These are phyloP conservation scores for Penicillium manginii DNA, from an alignment of 495 filamentous ascomycete species.

Conservation along the genomic window DNA sequence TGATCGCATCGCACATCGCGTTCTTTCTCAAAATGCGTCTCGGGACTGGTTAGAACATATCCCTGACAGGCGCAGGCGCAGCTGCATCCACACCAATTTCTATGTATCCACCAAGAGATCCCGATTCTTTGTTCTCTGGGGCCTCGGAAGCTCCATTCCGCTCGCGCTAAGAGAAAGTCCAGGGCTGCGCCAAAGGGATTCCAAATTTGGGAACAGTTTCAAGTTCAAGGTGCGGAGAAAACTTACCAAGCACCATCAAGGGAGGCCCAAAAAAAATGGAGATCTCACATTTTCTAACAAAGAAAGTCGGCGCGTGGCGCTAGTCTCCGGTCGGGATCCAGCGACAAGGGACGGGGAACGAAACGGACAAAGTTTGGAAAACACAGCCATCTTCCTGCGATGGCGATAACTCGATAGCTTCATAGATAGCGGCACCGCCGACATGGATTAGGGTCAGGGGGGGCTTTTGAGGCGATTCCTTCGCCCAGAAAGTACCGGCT, in stretches of 20 bases:
- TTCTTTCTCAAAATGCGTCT: not conserved
- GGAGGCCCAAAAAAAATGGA: constrained; percentile 8
- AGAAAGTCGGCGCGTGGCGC: constrained; percentile 16
- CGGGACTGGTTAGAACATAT: not conserved
- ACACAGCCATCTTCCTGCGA: constrained; percentile 6
- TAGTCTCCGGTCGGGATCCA: constrained; percentile 12
- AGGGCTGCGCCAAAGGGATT: not conserved
- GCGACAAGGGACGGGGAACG: not conserved
- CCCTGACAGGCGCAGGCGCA: constrained; percentile 6
- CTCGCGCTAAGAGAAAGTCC: constrained; percentile 2
- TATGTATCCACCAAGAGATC: constrained; percentile 10
- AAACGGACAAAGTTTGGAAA: constrained; percentile 9
- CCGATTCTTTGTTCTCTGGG: constrained; percentile 15
- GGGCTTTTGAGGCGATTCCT: constrained; percentile 13
- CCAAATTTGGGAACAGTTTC: constrained; percentile 2
- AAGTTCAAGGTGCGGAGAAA: not conserved
- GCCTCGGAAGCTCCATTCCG: constrained; percentile 10
- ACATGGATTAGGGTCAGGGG: constrained; percentile 18
- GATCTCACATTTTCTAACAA: constrained; percentile 19
- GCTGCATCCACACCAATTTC: not conserved
- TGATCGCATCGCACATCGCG: constrained; percentile 14
- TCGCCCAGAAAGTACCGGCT: constrained; percentile 15
- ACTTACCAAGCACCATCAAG: constrained; percentile 1
- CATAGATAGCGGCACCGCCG: constrained; percentile 18
- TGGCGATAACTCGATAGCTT: constrained; percentile 10